Evolutionary conservation across 176 grass and related monocot genomes (phyloP), one percentile per base, ranked within the genome.

Genomic region (Cocos nucifera): DNA sequence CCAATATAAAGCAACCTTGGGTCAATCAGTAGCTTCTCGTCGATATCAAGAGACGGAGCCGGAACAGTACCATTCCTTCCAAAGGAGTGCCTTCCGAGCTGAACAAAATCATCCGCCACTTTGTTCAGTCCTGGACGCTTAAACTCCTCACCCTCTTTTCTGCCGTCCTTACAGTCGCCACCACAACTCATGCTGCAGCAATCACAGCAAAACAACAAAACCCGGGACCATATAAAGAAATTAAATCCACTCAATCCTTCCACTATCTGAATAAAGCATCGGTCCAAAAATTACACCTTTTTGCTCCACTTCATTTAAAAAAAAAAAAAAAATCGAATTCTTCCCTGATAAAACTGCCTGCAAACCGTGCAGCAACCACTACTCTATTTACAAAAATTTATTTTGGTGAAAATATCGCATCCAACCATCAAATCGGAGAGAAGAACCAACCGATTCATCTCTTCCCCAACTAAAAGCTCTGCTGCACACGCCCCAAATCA

Each of bases 1-100:
- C 79, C 79, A 22, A 82, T 75, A 57, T 72, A 82, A 22, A 82
- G 79, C 56, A 72, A 63, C 22, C 61, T 82, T 3, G 79, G 79
- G 54, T 82, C 73, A 64, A 82, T 72, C 49, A 82, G 26, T 32
- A 82, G 70, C 39, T 73, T 77, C 8, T 62, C 67, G 32, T 82
- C 79, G 30, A 82, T 77, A 72, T 73, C 79, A 21, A 82, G 66
- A 5, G 65, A 68, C 19, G 16, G 49, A 18, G 68, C 23, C 15
- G 59, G 17, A 60, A 32, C 73, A 59, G 5, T 67, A 3, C 62
- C 61, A 55, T 67, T 72, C 30, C 15, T 67, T 56, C 68, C 73
- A 62, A 73, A 63, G 6, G 73, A 69, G 16, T 53, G 58, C 58
- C 72, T 69, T 23, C 66, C 78, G 44, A 53, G 10, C n/a, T 69